A percentile compares a stretch with the other conserved stretches of the same genome.
Conservation (phyloP, 441 rosid genomes). For the Aquilaria agallochum region DNA sequence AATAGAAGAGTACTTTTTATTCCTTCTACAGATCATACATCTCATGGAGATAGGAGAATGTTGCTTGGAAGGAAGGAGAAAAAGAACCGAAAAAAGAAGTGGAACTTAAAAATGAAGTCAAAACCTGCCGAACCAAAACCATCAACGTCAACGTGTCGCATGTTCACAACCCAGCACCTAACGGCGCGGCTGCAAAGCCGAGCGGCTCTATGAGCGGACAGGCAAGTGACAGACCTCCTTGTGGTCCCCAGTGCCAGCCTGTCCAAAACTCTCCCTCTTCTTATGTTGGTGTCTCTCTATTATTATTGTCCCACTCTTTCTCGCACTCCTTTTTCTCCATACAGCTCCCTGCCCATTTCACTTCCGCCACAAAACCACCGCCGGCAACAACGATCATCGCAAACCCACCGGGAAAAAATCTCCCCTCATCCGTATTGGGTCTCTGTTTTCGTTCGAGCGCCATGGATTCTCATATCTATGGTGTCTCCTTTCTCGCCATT, state of each 20-base stretch:
- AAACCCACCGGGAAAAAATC: too few relatives aligned
- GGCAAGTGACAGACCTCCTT: conserved; percentile 14
- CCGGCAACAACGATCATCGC: background rate
- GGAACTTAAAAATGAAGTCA: too few relatives aligned
- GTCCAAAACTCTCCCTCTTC: conserved; percentile 17
- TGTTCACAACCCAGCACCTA: background rate
- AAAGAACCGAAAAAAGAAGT: too few relatives aligned
- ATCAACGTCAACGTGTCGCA: too few relatives aligned
- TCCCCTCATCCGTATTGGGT: background rate
- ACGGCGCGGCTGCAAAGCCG: conserved; percentile 14
- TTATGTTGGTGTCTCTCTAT: conserved; percentile 13
- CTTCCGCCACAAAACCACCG: background rate
- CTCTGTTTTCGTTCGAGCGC: conserved; percentile 20
- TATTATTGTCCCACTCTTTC: conserved; percentile 10
- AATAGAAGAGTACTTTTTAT: too few relatives aligned
- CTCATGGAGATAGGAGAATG: too few relatives aligned
- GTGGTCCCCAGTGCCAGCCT: conserved; percentile 62
- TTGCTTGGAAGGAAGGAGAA: too few relatives aligned
- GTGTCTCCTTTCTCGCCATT: conserved; percentile 25
- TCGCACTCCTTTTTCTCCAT: background rate
- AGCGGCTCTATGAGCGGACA: background rate
- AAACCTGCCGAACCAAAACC: background rate
- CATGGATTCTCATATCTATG: conserved; percentile 54
- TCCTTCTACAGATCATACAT: too few relatives aligned
- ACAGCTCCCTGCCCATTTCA: background rate